A percentile compares a stretch with the other conserved stretches of the same genome.
Conservation (phyloP, 768 basidiomycete species). For the Naganishia randhawae region DNA sequence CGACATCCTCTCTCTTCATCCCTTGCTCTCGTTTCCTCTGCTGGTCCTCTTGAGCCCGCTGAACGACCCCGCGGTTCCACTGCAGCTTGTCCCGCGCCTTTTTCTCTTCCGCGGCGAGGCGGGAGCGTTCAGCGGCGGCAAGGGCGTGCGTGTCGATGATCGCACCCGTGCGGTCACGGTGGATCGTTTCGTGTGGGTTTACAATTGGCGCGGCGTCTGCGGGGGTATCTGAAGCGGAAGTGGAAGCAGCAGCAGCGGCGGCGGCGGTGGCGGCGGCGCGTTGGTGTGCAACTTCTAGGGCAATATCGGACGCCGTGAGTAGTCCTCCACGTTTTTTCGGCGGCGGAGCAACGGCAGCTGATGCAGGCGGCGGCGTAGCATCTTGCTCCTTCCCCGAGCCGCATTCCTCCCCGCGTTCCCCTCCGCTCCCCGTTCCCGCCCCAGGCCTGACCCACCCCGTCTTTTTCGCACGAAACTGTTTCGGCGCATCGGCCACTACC, state of each 20-base stretch:
- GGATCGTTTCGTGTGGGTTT: slow-evolving; percentile 77
- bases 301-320: neutral
- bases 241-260: slow-evolving; percentile 11
- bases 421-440: slow-evolving; percentile 43
- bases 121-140: slow-evolving; percentile 54
- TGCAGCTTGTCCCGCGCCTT: slow-evolving; percentile 81
- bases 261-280: slow-evolving; percentile 25
- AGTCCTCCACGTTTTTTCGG: slow-evolving; percentile 5
- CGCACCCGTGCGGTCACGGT: slow-evolving; percentile 82
- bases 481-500: slow-evolving; percentile 2
- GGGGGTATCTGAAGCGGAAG: neutral
- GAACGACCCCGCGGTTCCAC: slow-evolving; percentile 95
- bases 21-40: slow-evolving; percentile 64
- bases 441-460: slow-evolving; percentile 39
- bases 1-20: slow-evolving; percentile 64
- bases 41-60: slow-evolving; percentile 73
- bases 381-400: neutral
- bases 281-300: slow-evolving; percentile 29
- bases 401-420: slow-evolving; percentile 54
- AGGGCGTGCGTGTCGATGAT: slow-evolving; percentile 84
- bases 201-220: neutral
- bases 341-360: slow-evolving; percentile 57
- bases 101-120: slow-evolving; percentile 63
- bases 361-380: neutral
- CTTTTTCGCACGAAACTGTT: slow-evolving; percentile 30